Percentiles rank a stretch among this genome's conserved stretches.
Conservation (phyloP, 164 flowering plant species). For the Macadamia integrifolia region DNA sequence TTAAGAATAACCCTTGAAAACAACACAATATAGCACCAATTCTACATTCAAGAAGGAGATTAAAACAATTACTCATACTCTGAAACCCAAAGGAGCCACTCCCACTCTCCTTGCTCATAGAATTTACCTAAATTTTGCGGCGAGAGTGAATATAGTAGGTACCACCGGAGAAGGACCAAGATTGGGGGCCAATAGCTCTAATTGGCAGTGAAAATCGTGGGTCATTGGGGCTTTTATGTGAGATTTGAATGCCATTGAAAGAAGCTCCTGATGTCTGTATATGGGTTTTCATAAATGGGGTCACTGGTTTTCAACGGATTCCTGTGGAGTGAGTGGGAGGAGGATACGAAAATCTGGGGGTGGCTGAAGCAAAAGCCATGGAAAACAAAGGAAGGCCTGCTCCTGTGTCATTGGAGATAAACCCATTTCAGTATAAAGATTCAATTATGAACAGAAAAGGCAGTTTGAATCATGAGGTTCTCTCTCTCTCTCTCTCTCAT, state of each 20-base stretch:
- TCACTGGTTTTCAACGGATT: not conserved
- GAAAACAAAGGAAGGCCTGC: slow-evolving; percentile 3
- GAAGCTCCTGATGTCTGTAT: not conserved
- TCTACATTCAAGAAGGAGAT: not conserved
- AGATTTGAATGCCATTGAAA: slow-evolving; percentile 8
- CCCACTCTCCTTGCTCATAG: slow-evolving; percentile 24
- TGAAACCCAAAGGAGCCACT: slow-evolving; percentile 26
- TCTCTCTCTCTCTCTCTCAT: too few relatives aligned
- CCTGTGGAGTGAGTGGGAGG: slow-evolving; percentile 6
- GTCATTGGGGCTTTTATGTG: not conserved
- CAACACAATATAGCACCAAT: slow-evolving; percentile 4
- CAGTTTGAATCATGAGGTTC: too few relatives aligned
- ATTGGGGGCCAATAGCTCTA: slow-evolving; percentile 9
- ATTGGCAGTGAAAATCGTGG: slow-evolving; percentile 6
- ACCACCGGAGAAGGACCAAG: slow-evolving; percentile 33
- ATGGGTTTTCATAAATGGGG: not conserved
- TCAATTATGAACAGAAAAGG: too few relatives aligned
- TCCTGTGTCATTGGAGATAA: too few relatives aligned
- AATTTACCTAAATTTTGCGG: slow-evolving; percentile 22
- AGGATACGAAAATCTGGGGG: slow-evolving; percentile 12
- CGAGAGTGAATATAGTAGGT: slow-evolving; percentile 6
- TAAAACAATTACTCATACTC: slow-evolving; percentile 29
- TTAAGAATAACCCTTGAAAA: not conserved
- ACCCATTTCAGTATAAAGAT: too few relatives aligned
- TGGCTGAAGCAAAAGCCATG: slow-evolving; percentile 36